Percentiles rank a stretch among this genome's conserved stretches.
Conservation (phyloP, 2,329 filamentous ascomycete species). For the Verticillium zaregamsianum region DNA sequence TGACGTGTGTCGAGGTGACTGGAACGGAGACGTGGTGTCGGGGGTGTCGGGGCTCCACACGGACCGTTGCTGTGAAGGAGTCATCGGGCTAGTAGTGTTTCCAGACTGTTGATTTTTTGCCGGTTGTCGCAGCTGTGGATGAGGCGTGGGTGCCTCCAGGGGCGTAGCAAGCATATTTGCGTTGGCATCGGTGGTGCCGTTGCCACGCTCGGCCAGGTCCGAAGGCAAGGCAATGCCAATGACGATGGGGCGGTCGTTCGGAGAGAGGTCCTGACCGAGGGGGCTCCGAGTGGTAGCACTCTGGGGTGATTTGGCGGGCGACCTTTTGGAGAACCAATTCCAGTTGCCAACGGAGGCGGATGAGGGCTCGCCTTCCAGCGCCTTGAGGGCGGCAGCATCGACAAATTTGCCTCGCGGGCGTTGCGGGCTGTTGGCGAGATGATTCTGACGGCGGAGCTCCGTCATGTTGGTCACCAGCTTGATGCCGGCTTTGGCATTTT, state of each 20-base stretch:
- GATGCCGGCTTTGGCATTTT: slow-evolving; percentile 60
- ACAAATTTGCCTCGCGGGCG: slow-evolving; percentile 43
- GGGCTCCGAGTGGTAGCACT: slow-evolving; percentile 17
- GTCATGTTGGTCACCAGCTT: slow-evolving; percentile 68
- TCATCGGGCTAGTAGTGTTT: slow-evolving; percentile 17
- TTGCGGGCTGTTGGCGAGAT: slow-evolving; percentile 21
- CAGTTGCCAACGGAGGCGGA: slow-evolving; percentile 53
- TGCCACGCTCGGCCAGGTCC: slow-evolving; percentile 28
- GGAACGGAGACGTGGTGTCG: slow-evolving; percentile 39
- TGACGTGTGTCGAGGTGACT: slow-evolving; percentile 42
- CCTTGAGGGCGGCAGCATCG: slow-evolving; percentile 54
- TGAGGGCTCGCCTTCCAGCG: slow-evolving; percentile 52
- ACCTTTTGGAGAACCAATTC: slow-evolving; percentile 48
- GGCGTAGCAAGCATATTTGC: slow-evolving; percentile 30
- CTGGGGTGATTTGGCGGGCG: slow-evolving; percentile 24
- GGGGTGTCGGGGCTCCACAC: slow-evolving; percentile 62
- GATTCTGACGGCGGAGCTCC: slow-evolving; percentile 40
- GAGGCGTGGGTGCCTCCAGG: slow-evolving; percentile 20
- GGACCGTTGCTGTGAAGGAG: slow-evolving; percentile 37
- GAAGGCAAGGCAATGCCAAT: slow-evolving; percentile 67
- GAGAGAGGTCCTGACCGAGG: slow-evolving; percentile 51
- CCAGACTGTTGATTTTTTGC: neutral
- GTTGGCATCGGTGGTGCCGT: neutral
- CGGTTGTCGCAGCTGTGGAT: slow-evolving; percentile 8
- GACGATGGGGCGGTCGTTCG: slow-evolving; percentile 65